These are phyloP conservation scores for Penicillium lagena DNA, from an alignment of 495 filamentous ascomycete species.

Conservation along the genomic window DNA sequence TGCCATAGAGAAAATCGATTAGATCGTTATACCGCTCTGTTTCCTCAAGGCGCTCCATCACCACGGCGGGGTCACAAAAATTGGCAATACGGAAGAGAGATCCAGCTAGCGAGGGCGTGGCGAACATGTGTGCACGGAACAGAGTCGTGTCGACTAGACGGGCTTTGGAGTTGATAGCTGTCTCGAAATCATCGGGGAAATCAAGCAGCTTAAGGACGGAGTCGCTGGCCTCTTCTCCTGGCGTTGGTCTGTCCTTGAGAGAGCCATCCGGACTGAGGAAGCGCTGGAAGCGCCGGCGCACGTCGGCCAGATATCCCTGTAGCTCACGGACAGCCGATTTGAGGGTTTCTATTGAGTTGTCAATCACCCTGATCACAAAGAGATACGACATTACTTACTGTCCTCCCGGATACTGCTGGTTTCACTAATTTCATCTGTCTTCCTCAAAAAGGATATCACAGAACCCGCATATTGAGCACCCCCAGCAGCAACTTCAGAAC, in stretches of 20 bases:
- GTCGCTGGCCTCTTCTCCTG: slow-evolving; percentile 41
- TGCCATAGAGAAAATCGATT: slow-evolving; percentile 94
- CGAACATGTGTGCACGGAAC: slow-evolving; percentile 91
- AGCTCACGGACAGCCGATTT: slow-evolving; percentile 73
- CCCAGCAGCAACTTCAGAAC: slow-evolving; percentile 14
- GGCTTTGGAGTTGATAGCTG: slow-evolving; percentile 66
- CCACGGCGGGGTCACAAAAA: slow-evolving; percentile 92
- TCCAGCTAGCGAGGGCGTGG: slow-evolving; percentile 73
- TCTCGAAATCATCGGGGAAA: slow-evolving; percentile 54
- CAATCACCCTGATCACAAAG: neutral
- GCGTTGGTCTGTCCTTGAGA: slow-evolving; percentile 51
- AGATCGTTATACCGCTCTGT: slow-evolving; percentile 86
- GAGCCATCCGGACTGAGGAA: slow-evolving; percentile 72
- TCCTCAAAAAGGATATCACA: slow-evolving; percentile 51
- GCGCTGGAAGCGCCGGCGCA: slow-evolving; percentile 71
- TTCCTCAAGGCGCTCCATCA: slow-evolving; percentile 86
- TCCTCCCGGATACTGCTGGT: slow-evolving; percentile 38
- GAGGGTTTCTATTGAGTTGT: slow-evolving; percentile 65
- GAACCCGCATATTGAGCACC: slow-evolving; percentile 41
- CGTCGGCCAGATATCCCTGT: slow-evolving; percentile 77
- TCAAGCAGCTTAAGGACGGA: slow-evolving; percentile 39
- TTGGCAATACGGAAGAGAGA: slow-evolving; percentile 94
- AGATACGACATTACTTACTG: slow-evolving; percentile 3
- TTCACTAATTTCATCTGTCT: slow-evolving; percentile 36
- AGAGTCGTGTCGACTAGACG: slow-evolving; percentile 86